These are phyloP conservation scores for Mycena sanguinolenta DNA, from an alignment of 768 basidiomycete species.

Conservation along the genomic window DNA sequence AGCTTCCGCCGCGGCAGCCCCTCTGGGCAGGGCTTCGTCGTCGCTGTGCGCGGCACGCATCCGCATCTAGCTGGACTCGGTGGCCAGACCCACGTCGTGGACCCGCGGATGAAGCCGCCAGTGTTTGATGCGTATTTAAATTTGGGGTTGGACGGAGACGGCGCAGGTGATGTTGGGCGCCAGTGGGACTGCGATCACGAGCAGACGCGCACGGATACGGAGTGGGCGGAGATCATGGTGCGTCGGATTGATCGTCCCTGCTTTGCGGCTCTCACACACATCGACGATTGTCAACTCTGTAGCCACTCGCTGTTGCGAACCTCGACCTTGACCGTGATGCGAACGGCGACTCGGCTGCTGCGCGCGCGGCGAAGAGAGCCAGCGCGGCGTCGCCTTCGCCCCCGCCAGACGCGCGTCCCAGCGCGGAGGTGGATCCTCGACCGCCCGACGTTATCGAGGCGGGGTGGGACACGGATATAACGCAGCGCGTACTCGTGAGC, in stretches of 20 bases:
- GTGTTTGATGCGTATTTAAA: slow-evolving; percentile 26
- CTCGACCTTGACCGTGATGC: too few relatives aligned
- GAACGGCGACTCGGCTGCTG: too few relatives aligned
- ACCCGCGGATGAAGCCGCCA: slow-evolving; percentile 11
- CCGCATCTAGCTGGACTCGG: too few relatives aligned
- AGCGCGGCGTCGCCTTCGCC: not conserved
- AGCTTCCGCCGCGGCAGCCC: not conserved
- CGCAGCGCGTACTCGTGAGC: slow-evolving; percentile 4
- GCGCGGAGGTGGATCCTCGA: not conserved
- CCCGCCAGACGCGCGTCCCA: not conserved
- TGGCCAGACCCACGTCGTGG: not conserved
- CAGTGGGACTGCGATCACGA: too few relatives aligned
- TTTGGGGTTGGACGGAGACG: not conserved
- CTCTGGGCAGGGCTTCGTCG: not conserved
- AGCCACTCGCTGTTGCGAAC: slow-evolving; percentile 19
- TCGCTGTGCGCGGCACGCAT: not conserved
- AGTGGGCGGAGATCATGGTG: slow-evolving; percentile 31
- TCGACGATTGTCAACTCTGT: too few relatives aligned
- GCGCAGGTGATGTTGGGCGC: too few relatives aligned
- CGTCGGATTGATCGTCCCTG: too few relatives aligned
- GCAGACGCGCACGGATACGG: too few relatives aligned
- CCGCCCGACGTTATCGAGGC: not conserved
- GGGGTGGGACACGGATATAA: not conserved
- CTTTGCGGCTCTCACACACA: too few relatives aligned
- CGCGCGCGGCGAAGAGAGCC: not conserved